Evolutionary conservation across 192 early-diverging fungal species (phyloP), one percentile per base, ranked within the genome.

Genomic region (Linnemannia exigua): DNA sequence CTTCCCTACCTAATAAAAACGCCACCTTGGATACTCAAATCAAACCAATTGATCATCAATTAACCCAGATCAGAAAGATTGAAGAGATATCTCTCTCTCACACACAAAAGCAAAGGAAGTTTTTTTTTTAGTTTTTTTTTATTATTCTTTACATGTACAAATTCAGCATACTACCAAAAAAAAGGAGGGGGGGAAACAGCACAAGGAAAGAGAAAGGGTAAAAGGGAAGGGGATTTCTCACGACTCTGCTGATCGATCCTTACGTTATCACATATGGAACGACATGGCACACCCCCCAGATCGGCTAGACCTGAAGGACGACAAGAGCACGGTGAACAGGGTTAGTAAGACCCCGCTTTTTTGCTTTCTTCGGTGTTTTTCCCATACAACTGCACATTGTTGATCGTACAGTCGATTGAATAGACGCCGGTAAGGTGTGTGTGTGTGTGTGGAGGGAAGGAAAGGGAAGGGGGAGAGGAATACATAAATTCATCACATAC

Each of bases 281-380:
- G n/a, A 82, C 72, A 70, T 41, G 51, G 38, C 54, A 63, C 75
- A 61, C 69, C 81, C 74, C 58, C 47, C 22, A 25, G 31, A 37
- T 66, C 54, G 25, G 71, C 71, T 67, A 69, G 76, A 70, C 35
- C 67, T 19, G 48, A 54, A 35, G 41, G 20, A 31, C 28, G 28
- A 63, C 82, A 79, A 79, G 77, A 79, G 82, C 82, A 76, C 63
- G 54, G 82, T 79, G 82, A 72, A 66, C 67, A 75, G 82, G 68
- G 82, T 47, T 85, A 85, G 82, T 85, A 85, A 85, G 82, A 52
- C 80, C 77, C 77, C 68, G 72, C 46, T 52, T 66, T 85, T 85
- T 85, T 85, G 75, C 77, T 79, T 85, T 85, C 82, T 85, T 85
- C 76, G 77, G 72, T 72, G 58, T 79, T 79, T 79, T 85, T 85